phyloP scores from a whole-genome alignment of 2,329 filamentous ascomycete species.

The Fusarium coicis region DNA sequence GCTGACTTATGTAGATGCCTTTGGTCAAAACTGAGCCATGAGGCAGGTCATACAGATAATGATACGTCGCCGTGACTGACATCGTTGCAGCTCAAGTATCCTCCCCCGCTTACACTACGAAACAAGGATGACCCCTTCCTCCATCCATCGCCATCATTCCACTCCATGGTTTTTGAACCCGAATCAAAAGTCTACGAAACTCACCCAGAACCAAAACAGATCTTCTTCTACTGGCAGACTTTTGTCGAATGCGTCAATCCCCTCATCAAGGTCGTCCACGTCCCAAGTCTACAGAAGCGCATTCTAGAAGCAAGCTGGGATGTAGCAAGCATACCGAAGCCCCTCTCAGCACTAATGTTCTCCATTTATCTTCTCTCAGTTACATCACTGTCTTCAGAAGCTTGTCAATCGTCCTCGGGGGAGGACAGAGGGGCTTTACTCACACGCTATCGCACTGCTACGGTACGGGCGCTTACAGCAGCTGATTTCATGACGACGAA shows the following conservation, averaged over 20 bases:
- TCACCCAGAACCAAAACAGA: slow-evolving; percentile 47
- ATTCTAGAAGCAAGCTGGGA: slow-evolving; percentile 48
- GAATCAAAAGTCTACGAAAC: background rate
- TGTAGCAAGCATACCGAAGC: slow-evolving; percentile 10
- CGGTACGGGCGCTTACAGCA: slow-evolving; percentile 39
- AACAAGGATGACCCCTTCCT: slow-evolving; percentile 38
- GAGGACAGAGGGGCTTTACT: slow-evolving; percentile 28
- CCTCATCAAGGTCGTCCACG: slow-evolving; percentile 47
- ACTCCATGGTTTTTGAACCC: background rate
- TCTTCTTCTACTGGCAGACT: slow-evolving; percentile 47
- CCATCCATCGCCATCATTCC: slow-evolving; percentile 15
- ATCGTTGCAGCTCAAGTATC: slow-evolving; percentile 37
- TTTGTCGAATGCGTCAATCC: slow-evolving; percentile 50
- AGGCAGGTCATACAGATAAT: background rate
- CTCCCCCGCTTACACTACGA: slow-evolving; percentile 30
- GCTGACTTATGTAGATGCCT: slow-evolving; percentile 8
- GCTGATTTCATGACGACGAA: slow-evolving; percentile 44
- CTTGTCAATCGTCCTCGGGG: slow-evolving; percentile 26
- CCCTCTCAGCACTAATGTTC: slow-evolving; percentile 43
- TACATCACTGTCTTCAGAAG: slow-evolving; percentile 28
- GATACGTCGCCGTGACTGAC: background rate
- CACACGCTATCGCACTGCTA: slow-evolving; percentile 38
- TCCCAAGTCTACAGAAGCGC: slow-evolving; percentile 47
- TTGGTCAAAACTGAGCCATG: slow-evolving; percentile 34
- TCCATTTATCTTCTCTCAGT: slow-evolving; percentile 45